Percentiles rank a stretch among this genome's conserved stretches.
Evolutionary conservation across 1,284 basidiomycete species (phyloP).

Genomic region (Porphyrellus sp.): DNA sequence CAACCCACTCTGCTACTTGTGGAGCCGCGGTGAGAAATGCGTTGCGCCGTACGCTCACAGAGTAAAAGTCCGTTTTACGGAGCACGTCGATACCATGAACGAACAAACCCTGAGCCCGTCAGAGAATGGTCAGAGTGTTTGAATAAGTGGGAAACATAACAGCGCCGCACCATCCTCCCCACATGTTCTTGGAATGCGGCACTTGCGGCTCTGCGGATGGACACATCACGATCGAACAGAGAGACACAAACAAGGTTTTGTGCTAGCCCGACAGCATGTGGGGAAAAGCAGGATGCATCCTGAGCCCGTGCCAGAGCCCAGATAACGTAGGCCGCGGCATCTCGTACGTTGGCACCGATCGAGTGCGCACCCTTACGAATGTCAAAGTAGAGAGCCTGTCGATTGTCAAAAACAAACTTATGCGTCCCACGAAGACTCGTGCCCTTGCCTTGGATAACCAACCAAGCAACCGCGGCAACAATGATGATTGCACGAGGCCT

Average conservation of each 20-base stretch:
- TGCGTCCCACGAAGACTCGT: conserved; percentile 8
- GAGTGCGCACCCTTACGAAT: conserved; percentile 89
- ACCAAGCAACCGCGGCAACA: conserved; percentile 61
- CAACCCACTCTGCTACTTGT: conserved; percentile 76
- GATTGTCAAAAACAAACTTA: conserved; percentile 12
- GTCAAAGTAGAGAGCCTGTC: conserved; percentile 88
- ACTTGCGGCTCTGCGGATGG: conserved; percentile 94
- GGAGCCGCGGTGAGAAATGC: conserved; percentile 84
- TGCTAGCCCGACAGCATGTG: conserved; percentile 67
- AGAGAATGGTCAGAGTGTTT: conserved; percentile 14
- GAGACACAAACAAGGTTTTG: conserved; percentile 74
- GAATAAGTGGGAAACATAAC: conserved; percentile 7
- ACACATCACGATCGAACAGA: conserved; percentile 90
- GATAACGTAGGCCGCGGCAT: conserved; percentile 91
- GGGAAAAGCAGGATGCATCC: conserved; percentile 54
- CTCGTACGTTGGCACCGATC: conserved; percentile 91
- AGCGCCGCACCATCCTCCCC: conserved; percentile 74
- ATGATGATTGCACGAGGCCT: conserved; percentile 60
- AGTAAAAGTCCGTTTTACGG: conserved; percentile 91
- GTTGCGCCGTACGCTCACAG: conserved; percentile 81
- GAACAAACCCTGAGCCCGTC: conserved; percentile 66
- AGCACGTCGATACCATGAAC: conserved; percentile 94
- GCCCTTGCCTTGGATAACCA: conserved; percentile 75
- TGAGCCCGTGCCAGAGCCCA: conserved; percentile 92
- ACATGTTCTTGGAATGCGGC: conserved; percentile 98